phyloP scores from a whole-genome alignment of 2,329 filamentous ascomycete species.

The Paracamarosporium sp. region DNA sequence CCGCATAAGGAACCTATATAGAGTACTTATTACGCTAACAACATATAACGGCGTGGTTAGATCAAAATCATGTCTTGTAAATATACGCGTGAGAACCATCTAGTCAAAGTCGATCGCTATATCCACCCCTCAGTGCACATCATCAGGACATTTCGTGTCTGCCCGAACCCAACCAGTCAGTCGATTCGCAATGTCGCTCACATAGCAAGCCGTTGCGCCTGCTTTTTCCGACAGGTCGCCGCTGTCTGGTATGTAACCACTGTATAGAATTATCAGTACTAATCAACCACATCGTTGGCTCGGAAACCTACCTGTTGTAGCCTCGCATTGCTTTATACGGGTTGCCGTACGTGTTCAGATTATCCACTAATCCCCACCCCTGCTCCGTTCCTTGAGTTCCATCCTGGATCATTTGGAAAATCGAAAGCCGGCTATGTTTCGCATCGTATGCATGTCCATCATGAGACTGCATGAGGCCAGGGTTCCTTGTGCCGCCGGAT shows the following conservation, averaged over 20 bases:
- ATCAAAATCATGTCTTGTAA: too few species aligned
- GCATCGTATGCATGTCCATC: conserved; percentile 25
- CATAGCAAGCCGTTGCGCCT: conserved; percentile 21
- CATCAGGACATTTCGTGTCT: conserved; percentile 16
- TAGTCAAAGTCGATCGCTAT: neutral
- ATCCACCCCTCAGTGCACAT: neutral
- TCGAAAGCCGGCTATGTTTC: conserved; percentile 18
- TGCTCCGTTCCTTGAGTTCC: conserved; percentile 20
- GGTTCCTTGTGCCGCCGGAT: conserved; percentile 17
- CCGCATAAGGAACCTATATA: too few species aligned
- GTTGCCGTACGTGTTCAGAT: conserved; percentile 20
- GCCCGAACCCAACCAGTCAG: conserved; percentile 20
- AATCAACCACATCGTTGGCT: too few species aligned
- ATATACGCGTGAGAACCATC: too few species aligned
- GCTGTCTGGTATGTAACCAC: conserved; percentile 18
- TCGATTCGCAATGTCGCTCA: conserved; percentile 24
- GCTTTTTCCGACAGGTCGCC: conserved; percentile 17
- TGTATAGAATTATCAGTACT: conserved; percentile 5
- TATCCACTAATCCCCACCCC: conserved; percentile 21
- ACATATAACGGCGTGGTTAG: too few species aligned
- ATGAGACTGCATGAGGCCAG: conserved; percentile 36
- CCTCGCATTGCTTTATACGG: conserved; percentile 19
- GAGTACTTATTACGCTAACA: too few species aligned
- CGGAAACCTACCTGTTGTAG: conserved; percentile 12
- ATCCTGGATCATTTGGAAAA: conserved; percentile 22